Evolutionary conservation across 352 stramenopile genomes (phyloP).

Genomic region (Pythium aristosporum): DNA sequence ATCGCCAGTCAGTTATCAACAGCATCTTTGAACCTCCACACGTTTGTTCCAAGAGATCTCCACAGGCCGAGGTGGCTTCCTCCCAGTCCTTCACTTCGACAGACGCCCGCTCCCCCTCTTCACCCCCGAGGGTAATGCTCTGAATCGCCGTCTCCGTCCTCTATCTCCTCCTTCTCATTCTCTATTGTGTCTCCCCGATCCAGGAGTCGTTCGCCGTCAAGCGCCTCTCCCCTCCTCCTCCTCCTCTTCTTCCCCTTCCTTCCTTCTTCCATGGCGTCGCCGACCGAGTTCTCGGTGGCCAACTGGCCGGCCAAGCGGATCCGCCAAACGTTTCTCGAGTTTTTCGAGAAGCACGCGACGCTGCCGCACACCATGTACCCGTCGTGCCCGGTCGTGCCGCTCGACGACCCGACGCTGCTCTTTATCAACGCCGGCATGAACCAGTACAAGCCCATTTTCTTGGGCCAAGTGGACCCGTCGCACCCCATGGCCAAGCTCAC

Average conservation of each 20-base stretch:
- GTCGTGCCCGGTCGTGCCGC: conserved; percentile 95
- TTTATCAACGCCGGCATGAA: conserved; percentile 99
- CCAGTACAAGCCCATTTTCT: conserved; percentile 99
- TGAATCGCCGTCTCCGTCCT: neutral
- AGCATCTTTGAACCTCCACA: conserved; percentile 30
- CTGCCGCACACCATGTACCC: conserved; percentile 93
- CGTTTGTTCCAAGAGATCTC: conserved; percentile 23
- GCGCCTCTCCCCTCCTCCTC: neutral
- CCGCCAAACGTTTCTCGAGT: conserved; percentile 97
- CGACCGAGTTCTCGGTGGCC: conserved; percentile 23
- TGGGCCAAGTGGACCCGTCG: conserved; percentile 95
- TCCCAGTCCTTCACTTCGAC: conserved; percentile 1
- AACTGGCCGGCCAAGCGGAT: conserved; percentile 96
- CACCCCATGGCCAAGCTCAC: conserved; percentile 91
- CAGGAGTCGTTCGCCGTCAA: conserved; percentile 1
- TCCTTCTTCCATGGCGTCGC: conserved; percentile 18
- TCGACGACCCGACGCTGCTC: conserved; percentile 98
- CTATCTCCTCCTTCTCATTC: neutral
- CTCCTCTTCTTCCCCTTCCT: neutral
- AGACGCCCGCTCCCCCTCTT: conserved; percentile 4
- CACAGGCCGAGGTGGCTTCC: neutral
- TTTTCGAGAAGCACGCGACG: conserved; percentile 90
- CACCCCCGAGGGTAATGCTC: neutral
- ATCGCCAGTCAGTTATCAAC: conserved; percentile 14
- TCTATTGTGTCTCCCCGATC: neutral